Evolutionary conservation across 345 rosid species (phyloP).

Genomic region (Gossypium bickii): DNA sequence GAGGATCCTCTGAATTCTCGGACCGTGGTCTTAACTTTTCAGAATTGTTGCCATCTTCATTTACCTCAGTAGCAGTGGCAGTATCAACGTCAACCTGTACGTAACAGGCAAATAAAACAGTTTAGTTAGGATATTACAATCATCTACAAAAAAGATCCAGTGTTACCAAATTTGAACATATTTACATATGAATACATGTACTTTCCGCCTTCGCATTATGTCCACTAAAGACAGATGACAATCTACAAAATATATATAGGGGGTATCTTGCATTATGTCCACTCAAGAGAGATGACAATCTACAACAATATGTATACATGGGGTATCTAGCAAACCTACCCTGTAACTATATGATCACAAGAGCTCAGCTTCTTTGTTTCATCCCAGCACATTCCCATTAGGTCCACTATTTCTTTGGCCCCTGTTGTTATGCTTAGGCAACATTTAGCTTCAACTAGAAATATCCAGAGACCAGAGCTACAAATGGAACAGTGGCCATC

Average conservation of each 20-base stretch:
- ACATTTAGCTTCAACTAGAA: no score
- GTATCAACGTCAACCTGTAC: slow-evolving; percentile 20
- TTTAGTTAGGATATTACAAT: background rate
- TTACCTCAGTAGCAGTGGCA: background rate
- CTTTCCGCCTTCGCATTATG: background rate
- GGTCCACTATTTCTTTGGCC: no score
- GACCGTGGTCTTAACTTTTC: slow-evolving; percentile 5
- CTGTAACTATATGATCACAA: no score
- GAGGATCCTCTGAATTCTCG: slow-evolving; percentile 26
- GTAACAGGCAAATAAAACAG: background rate
- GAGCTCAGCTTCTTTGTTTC: no score
- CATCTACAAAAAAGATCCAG: background rate
- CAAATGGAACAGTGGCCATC: no score
- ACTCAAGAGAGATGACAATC: background rate
- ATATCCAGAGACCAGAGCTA: no score
- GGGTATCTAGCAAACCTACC: no score
- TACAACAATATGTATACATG: background rate
- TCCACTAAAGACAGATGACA: background rate
- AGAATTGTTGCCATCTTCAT: slow-evolving; percentile 18
- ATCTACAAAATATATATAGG: background rate
- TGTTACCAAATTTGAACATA: background rate
- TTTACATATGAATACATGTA: background rate
- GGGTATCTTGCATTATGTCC: background rate
- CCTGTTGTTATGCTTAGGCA: no score
- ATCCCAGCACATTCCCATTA: no score